Conservation (phyloP, 2,329 filamentous ascomycete species). For the Xylaria sp. region DNA sequence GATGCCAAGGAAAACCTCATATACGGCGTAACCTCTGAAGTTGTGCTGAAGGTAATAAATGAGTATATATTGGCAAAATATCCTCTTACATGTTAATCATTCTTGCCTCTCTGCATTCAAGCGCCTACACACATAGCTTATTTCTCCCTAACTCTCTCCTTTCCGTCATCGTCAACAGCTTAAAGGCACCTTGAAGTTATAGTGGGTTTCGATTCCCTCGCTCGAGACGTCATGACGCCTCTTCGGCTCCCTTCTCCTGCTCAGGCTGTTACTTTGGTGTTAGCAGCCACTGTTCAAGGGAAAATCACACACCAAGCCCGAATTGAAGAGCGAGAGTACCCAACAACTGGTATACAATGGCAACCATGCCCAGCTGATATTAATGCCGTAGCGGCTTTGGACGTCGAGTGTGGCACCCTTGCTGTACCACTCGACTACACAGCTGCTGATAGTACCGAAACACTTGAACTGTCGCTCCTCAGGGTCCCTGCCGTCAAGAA, state of each 20-base stretch:
- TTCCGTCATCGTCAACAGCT: neutral
- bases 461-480: conserved; percentile 48
- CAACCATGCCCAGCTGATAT: conserved; percentile 40
- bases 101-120: neutral
- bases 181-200: neutral
- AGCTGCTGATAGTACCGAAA: conserved; percentile 39
- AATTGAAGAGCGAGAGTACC: conserved; percentile 6
- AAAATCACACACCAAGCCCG: neutral
- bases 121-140: no score
- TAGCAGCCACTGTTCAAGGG: conserved; percentile 13
- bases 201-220: neutral
- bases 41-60: neutral
- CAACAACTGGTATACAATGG: conserved; percentile 37
- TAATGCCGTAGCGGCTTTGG: conserved; percentile 29
- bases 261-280: neutral
- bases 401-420: conserved; percentile 51
- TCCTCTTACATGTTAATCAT: neutral
- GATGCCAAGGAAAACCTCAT: neutral
- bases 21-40: neutral
- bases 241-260: neutral
- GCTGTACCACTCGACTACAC: conserved; percentile 55
- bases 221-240: conserved; percentile 5
- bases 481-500: conserved; percentile 46
- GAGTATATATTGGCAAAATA: conserved; percentile 11
- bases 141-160: neutral